phyloP scores from a whole-genome alignment of 2,329 filamentous ascomycete species.

The Monosporascus sp. region DNA sequence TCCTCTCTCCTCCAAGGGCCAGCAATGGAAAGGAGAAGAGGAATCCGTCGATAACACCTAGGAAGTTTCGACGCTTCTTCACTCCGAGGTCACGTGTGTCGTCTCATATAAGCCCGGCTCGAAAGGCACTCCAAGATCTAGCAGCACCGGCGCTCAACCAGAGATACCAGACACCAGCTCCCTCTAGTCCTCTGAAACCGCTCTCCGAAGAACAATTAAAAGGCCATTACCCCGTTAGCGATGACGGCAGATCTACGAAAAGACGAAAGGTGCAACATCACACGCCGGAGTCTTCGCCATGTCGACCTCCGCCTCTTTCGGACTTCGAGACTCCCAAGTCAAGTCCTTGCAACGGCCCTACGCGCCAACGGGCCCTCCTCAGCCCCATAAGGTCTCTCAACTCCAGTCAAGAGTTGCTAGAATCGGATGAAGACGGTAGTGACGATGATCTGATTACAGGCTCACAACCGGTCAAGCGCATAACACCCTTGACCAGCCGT shows the following conservation, averaged over 20 bases:
- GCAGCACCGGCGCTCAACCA: slow-evolving; percentile 33
- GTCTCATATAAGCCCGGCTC: slow-evolving; percentile 31
- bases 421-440: slow-evolving; percentile 27
- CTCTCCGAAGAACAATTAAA: slow-evolving; percentile 20
- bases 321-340: slow-evolving; percentile 3
- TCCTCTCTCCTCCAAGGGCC: slow-evolving; percentile 20
- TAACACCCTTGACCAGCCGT: slow-evolving; percentile 28
- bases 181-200: slow-evolving; percentile 33
- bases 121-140: slow-evolving; percentile 35
- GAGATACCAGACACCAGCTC: slow-evolving; percentile 31
- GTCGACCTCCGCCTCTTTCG: slow-evolving; percentile 20
- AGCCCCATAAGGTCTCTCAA: slow-evolving; percentile 34
- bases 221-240: slow-evolving; percentile 13
- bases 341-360: slow-evolving; percentile 5
- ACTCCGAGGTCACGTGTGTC: slow-evolving; percentile 40
- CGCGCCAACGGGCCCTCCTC: slow-evolving; percentile 19
- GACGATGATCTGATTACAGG: slow-evolving; percentile 23
- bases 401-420: slow-evolving; percentile 24
- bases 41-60: slow-evolving; percentile 47
- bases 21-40: slow-evolving; percentile 38
- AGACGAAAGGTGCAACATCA: slow-evolving; percentile 32
- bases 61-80: slow-evolving; percentile 50
- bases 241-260: slow-evolving; percentile 24
- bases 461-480: slow-evolving; percentile 16
- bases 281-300: slow-evolving; percentile 33